These are phyloP conservation scores for Rhizopus delemar DNA, from an alignment of 371 early-diverging fungal species.

Conservation along the genomic window DNA sequence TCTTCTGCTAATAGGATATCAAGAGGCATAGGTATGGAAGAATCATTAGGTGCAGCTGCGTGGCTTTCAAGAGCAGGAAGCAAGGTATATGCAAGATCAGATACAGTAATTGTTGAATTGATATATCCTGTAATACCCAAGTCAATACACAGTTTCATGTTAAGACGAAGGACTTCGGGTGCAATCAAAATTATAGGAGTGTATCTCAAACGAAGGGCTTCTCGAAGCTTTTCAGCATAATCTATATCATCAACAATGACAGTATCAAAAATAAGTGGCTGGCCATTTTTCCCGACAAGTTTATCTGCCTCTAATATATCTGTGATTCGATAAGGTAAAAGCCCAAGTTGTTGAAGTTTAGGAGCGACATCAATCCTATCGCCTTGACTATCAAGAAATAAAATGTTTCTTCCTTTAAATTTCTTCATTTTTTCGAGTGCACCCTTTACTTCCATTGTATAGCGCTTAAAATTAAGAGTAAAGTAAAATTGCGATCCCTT, in stretches of 20 bases:
- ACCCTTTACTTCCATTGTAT: constrained; percentile 12
- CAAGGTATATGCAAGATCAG: constrained; percentile 66
- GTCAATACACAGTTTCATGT: constrained; percentile 66
- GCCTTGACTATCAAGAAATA: constrained; percentile 47
- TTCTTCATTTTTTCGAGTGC: constrained; percentile 45
- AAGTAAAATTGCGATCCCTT: constrained; percentile 78
- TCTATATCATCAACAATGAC: constrained; percentile 57
- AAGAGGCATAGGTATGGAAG: constrained; percentile 52
- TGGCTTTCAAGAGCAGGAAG: constrained; percentile 71
- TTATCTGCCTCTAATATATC: constrained; percentile 45
- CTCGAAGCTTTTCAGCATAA: constrained; percentile 55
- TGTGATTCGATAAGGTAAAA: constrained; percentile 41
- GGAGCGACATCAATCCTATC: constrained; percentile 21
- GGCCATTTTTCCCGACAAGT: constrained; percentile 22
- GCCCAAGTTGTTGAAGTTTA: constrained; percentile 40
- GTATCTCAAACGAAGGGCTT: constrained; percentile 57
- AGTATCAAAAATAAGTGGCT: constrained; percentile 51
- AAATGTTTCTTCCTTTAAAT: constrained; percentile 46
- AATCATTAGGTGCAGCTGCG: constrained; percentile 56
- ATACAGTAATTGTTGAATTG: constrained; percentile 57
- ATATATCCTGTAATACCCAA: constrained; percentile 66
- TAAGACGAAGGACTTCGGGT: constrained; percentile 41
- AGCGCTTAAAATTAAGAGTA: constrained; percentile 50
- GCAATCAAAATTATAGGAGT: constrained; percentile 67
- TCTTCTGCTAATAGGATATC: constrained; percentile 80